Percentiles rank a stretch among this genome's conserved stretches.
Evolutionary conservation across 2,329 filamentous ascomycete species (phyloP).

Genomic region (Sordariomycetes sp.): DNA sequence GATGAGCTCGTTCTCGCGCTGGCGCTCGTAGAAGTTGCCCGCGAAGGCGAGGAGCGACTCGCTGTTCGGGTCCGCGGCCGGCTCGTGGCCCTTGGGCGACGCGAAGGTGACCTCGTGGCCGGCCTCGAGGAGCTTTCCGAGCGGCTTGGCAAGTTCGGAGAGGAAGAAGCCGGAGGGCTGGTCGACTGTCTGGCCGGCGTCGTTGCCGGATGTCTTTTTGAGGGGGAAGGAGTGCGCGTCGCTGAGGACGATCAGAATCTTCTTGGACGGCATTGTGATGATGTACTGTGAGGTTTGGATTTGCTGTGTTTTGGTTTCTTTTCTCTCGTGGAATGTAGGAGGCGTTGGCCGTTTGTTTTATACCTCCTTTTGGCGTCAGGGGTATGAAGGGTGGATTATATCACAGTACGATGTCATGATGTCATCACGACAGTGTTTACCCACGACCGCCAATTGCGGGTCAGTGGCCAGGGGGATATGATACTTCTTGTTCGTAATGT

Average conservation of each 20-base stretch:
- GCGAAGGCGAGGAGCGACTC: not conserved
- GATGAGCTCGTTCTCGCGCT: not conserved
- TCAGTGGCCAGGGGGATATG: not conserved
- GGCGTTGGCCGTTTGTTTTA: not conserved
- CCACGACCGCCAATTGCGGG: not conserved
- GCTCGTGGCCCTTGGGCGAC: not conserved
- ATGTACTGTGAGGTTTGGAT: not conserved
- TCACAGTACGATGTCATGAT: not conserved
- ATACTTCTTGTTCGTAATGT: no score
- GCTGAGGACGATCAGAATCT: not conserved
- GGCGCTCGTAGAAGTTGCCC: not conserved
- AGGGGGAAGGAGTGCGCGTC: not conserved
- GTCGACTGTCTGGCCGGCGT: not conserved
- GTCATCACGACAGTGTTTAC: not conserved
- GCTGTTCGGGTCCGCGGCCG: not conserved
- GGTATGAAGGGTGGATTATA: not conserved
- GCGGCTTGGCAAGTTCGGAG: not conserved
- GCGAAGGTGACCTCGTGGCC: not conserved
- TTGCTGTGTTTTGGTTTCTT: not conserved
- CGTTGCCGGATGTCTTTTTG: not conserved
- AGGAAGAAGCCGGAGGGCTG: not conserved
- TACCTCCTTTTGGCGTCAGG: not conserved
- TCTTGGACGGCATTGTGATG: not conserved
- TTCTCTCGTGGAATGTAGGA: not conserved
- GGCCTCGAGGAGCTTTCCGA: not conserved